phyloP scores from a whole-genome alignment of 2,329 filamentous ascomycete genomes.

The Paecilomyces dactylethromorphus region DNA sequence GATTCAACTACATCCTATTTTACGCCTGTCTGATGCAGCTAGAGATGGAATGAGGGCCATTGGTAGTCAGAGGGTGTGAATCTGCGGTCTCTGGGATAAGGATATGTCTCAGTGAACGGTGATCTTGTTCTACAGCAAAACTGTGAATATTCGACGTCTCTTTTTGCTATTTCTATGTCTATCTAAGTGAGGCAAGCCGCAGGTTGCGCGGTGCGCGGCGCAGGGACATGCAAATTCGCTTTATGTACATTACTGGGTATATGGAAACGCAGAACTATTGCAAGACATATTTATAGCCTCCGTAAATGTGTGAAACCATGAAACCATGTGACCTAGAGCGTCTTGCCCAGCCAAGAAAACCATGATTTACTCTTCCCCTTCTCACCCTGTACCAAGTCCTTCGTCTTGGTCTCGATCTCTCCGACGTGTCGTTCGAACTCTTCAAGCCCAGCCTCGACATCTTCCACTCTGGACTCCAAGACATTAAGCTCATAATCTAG shows the following conservation, averaged over 20 bases:
- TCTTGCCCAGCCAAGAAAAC: slow-evolving; percentile 49
- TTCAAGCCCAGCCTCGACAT: slow-evolving; percentile 74
- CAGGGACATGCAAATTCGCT: background rate
- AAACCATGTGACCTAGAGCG: slow-evolving; percentile 15
- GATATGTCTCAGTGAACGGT: background rate
- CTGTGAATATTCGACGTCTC: background rate
- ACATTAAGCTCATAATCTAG: slow-evolving; percentile 86
- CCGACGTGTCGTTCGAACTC: slow-evolving; percentile 75
- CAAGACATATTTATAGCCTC: background rate
- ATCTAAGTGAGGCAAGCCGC: background rate
- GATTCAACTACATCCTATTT: background rate
- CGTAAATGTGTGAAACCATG: background rate
- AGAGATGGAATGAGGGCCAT: background rate
- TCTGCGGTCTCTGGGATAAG: background rate
- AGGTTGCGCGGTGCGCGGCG: background rate
- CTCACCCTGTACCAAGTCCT: slow-evolving; percentile 56
- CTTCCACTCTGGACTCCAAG: slow-evolving; percentile 71
- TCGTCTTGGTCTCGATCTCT: slow-evolving; percentile 60
- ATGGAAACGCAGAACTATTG: slow-evolving; percentile 1
- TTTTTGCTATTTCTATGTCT: background rate
- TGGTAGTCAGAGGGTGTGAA: background rate
- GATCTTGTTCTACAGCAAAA: background rate
- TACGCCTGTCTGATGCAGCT: background rate
- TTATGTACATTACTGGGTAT: slow-evolving; percentile 5
- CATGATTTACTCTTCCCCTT: slow-evolving; percentile 57